phyloP scores from a whole-genome alignment of 306 rosid genomes.

The Acmispon strigosus region DNA sequence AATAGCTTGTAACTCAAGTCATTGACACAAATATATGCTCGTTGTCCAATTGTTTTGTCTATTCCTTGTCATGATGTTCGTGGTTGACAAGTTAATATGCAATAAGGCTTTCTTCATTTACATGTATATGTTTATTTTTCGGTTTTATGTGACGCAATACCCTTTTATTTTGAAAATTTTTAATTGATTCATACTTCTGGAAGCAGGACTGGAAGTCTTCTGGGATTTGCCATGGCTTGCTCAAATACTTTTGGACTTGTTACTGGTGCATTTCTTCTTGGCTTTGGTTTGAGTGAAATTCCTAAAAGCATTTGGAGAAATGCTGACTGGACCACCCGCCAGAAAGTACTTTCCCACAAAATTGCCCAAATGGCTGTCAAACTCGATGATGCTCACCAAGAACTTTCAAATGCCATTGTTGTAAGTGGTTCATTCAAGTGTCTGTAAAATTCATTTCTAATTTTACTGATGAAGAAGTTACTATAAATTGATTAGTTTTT shows the following conservation, averaged over 20 bases:
- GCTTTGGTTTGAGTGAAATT: constrained; percentile 95
- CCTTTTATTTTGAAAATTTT: constrained; percentile 5
- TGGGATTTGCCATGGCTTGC: constrained; percentile 94
- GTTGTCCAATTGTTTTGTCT: constrained; percentile 7
- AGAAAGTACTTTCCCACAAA: constrained; percentile 90
- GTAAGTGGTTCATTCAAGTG: constrained; percentile 36
- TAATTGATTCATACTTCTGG: constrained; percentile 24
- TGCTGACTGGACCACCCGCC: constrained; percentile 86
- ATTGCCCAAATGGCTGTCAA: constrained; percentile 89
- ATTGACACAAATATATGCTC: not conserved
- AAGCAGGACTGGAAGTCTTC: constrained; percentile 64
- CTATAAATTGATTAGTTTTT: not conserved
- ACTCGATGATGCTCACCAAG: constrained; percentile 97
- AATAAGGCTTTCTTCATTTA: not conserved
- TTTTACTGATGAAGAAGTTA: not conserved
- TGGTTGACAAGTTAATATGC: constrained; percentile 13
- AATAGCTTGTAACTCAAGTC: not conserved
- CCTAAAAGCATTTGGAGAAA: constrained; percentile 91
- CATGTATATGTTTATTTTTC: not conserved
- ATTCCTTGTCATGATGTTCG: not conserved
- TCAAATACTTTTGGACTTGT: constrained; percentile 98
- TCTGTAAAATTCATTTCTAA: not conserved
- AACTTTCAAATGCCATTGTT: constrained; percentile 93
- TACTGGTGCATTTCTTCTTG: constrained; percentile 96
- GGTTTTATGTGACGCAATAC: not conserved